Evolutionary conservation across 441 rosid genomes (phyloP).

Genomic region (Pelargonium fulgidum): DNA sequence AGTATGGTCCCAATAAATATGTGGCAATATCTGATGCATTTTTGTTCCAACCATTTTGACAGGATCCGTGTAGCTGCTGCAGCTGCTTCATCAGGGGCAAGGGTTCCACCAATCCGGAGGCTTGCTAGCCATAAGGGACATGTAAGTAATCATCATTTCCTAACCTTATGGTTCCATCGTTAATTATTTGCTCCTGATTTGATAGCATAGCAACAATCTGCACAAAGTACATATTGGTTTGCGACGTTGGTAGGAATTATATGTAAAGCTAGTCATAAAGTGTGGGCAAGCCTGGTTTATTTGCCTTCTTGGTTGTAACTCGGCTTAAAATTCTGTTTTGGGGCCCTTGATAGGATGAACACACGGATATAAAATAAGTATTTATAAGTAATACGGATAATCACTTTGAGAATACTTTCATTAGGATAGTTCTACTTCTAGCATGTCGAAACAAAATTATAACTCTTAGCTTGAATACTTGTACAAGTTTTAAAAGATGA

Average conservation of each 20-base stretch:
- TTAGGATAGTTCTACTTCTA: no score
- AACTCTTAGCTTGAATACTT: background rate
- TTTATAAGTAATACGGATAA: no score
- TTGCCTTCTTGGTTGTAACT: no score
- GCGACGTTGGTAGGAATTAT: no score
- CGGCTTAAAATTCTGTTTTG: no score
- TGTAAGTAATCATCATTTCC: conserved; percentile 34
- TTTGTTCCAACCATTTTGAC: conserved; percentile 16
- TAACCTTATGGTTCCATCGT: background rate
- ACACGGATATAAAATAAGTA: no score
- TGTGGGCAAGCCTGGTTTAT: background rate
- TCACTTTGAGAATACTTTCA: no score
- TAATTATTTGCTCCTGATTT: no score
- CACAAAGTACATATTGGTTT: background rate
- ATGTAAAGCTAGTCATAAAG: no score
- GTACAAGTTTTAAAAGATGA: background rate
- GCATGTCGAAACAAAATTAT: no score
- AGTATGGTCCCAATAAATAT: background rate
- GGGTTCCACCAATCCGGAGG: conserved; percentile 82
- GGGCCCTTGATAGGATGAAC: no score
- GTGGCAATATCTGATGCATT: no score
- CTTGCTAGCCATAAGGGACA: conserved; percentile 55
- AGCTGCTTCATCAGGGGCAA: conserved; percentile 86
- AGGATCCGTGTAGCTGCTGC: conserved; percentile 99
- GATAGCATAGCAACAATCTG: background rate